A percentile compares a stretch with the other conserved stretches of the same genome.
These are phyloP conservation scores for Penicillium rolfsii DNA, from an alignment of 2,329 filamentous ascomycete genomes.

Conservation along the genomic window DNA sequence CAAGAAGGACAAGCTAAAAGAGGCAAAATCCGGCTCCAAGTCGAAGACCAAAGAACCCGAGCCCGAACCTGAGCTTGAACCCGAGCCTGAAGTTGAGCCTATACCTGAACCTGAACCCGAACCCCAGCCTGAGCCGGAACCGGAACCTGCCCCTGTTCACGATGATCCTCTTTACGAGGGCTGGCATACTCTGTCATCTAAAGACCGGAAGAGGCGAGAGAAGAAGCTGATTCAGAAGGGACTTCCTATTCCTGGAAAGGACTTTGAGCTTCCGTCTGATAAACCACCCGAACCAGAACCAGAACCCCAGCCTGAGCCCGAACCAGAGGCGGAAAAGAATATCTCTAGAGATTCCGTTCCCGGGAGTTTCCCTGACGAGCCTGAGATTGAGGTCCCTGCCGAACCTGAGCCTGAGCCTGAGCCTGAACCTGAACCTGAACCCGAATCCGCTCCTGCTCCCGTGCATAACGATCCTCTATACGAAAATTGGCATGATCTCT, in stretches of 20 bases:
- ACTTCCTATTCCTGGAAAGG: constrained; percentile 36
- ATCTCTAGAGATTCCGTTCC: constrained; percentile 52
- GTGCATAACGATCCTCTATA: constrained; percentile 43
- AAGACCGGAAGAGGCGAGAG: constrained; percentile 52
- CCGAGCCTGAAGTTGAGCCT: constrained; percentile 23
- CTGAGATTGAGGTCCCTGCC: constrained; percentile 14
- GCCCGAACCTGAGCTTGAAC: background rate
- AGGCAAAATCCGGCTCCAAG: background rate
- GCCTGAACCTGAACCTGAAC: constrained; percentile 29
- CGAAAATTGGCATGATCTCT: constrained; percentile 39
- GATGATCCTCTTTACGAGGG: constrained; percentile 44
- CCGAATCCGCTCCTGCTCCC: constrained; percentile 37
- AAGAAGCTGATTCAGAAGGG: constrained; percentile 33
- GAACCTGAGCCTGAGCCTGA: constrained; percentile 39
- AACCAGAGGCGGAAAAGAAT: constrained; percentile 35
- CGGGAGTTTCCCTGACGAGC: constrained; percentile 60
- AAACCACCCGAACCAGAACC: constrained; percentile 27
- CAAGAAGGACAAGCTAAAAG: constrained; percentile 45
- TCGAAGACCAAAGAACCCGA: background rate
- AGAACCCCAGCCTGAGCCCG: constrained; percentile 21
- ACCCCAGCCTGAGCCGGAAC: constrained; percentile 30
- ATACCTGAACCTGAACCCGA: constrained; percentile 34
- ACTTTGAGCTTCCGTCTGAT: constrained; percentile 32
- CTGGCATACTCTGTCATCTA: constrained; percentile 41
- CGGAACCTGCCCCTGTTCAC: constrained; percentile 35